Percentiles rank a stretch among this genome's conserved stretches.
Evolutionary conservation across 176 grass and related monocot species (phyloP).

Genomic region (Eleusine indica): DNA sequence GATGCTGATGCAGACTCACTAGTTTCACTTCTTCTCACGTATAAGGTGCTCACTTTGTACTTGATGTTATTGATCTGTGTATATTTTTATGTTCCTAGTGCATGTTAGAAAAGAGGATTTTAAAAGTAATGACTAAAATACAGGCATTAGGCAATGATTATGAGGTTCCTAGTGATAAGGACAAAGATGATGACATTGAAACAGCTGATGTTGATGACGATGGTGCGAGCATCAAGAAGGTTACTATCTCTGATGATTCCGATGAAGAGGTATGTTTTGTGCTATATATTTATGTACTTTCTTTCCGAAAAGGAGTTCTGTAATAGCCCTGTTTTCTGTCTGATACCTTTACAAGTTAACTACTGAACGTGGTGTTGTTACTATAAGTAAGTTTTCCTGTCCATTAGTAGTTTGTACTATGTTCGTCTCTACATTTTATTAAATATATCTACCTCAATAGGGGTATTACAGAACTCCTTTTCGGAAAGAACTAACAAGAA

Average conservation of each 20-base stretch:
- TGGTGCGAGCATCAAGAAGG: not conserved
- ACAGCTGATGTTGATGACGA: slow-evolving; percentile 53
- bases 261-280: slow-evolving; percentile 59
- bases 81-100: not conserved
- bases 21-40: slow-evolving; percentile 73
- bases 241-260: slow-evolving; percentile 38
- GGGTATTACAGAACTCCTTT: too few relatives aligned
- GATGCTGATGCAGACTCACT: slow-evolving; percentile 64
- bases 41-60: slow-evolving; percentile 42
- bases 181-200: slow-evolving; percentile 7
- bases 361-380: too few relatives aligned
- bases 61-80: slow-evolving; percentile 23
- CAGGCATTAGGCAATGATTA: slow-evolving; percentile 56
- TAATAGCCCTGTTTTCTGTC: too few relatives aligned
- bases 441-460: too few relatives aligned
- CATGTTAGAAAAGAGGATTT: too few relatives aligned
- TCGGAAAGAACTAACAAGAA: too few relatives aligned
- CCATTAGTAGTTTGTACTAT: too few relatives aligned
- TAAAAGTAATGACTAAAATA: not conserved
- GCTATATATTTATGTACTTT: not conserved
- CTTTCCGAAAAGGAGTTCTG: too few relatives aligned
- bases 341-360: too few relatives aligned
- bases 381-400: too few relatives aligned
- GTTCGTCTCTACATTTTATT: too few relatives aligned
- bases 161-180: slow-evolving; percentile 3